Evolutionary conservation across 2,329 filamentous ascomycete genomes (phyloP).

Genomic region (Chaetomiaceae sp.): DNA sequence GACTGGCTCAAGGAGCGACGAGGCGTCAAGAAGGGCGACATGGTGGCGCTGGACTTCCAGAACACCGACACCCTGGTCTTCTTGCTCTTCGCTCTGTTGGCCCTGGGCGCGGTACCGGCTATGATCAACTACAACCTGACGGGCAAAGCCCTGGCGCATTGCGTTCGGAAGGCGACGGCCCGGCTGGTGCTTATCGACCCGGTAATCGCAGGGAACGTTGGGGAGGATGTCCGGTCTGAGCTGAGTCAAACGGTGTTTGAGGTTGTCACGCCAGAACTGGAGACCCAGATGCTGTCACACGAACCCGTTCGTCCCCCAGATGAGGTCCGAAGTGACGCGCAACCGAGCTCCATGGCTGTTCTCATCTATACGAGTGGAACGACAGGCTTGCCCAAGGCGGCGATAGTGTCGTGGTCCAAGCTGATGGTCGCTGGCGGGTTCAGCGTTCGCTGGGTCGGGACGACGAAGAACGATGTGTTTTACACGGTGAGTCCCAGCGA

Average conservation of each 20-base stretch:
- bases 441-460: conserved; percentile 47
- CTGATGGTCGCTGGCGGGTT: conserved; percentile 48
- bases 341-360: conserved; percentile 54
- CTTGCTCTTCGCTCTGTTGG: conserved; percentile 71
- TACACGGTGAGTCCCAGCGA: conserved; percentile 59
- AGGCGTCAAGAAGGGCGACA: conserved; percentile 60
- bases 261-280: conserved; percentile 52
- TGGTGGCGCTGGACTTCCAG: conserved; percentile 75
- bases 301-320: conserved; percentile 54
- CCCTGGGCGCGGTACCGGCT: conserved; percentile 73
- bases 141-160: conserved; percentile 66
- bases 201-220: conserved; percentile 48
- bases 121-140: conserved; percentile 85
- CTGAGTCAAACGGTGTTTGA: conserved; percentile 51
- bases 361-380: conserved; percentile 85
- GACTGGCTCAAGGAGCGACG: conserved; percentile 63
- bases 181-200: conserved; percentile 65
- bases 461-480: conserved; percentile 60
- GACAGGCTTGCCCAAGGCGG: conserved; percentile 75
- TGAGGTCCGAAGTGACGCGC: conserved; percentile 44
- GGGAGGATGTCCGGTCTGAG: conserved; percentile 49
- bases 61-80: conserved; percentile 77
- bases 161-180: conserved; percentile 61
- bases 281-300: conserved; percentile 47
- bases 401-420: conserved; percentile 69